Base-by-base conservation (phyloP, 1,139 yeast genomes). In the Candida gigantensis region DNA sequence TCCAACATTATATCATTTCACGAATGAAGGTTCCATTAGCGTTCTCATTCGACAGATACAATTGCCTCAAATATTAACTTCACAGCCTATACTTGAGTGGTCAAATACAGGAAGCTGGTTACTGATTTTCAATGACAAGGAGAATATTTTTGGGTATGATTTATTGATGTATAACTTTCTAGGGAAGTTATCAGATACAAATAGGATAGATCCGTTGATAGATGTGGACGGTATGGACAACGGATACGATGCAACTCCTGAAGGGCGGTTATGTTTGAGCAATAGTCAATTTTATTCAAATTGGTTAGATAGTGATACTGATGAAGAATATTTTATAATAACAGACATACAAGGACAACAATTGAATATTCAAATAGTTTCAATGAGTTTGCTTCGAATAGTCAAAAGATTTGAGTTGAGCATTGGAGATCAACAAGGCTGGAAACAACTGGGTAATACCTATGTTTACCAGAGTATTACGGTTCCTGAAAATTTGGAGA, bases 81-180 rank as follows among this genome's bases (percentile, higher is more conserved):
- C 55, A 1, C 37, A 42, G 2, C 57, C 62, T 5, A 39, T 45
- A n/a, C 26, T 59, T 6, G 13, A 39, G 19, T 69, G 74, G 74
- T 58, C 69, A 0, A 36, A 44, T 2, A 52, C 61, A 1, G 73
- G 74, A 0, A 56, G 55, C 21, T 69, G 73, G 72, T 43, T 68
- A 5, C 46, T 53, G 28, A 46, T 56, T 32, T 62, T 67, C 36
- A 57, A 56, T 40, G 47, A 43, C 23, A 39, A 37, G 3, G 61
- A 55, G 28, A 34, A 39, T 16, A 47, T 68, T 11, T 58, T 50
- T 39, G 73, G 72, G 8, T 65, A 57, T 42, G 47, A 50, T 10
- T 42, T 68, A 29, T 52, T 50, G 30, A 52, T 67, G 4, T 62
- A 52, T 40, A 58, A 58, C 36, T 37, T 57, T 6, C 39, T 62